Conservation (phyloP, 164 flowering plant species). For the Sedum album region DNA sequence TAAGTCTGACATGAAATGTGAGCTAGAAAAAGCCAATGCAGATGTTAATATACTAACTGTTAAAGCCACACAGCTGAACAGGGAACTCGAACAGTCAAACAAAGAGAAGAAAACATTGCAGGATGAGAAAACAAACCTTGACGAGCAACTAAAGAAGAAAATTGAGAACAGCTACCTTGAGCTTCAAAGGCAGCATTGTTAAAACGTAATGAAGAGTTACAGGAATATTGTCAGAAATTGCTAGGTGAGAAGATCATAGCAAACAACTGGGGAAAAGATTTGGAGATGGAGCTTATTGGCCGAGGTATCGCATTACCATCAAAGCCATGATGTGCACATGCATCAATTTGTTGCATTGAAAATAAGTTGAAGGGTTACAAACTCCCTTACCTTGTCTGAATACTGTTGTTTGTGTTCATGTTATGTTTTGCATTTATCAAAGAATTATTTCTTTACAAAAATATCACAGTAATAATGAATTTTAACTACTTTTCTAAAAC, state of each 20-base stretch:
- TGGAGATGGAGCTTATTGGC: not conserved
- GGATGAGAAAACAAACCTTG: not conserved
- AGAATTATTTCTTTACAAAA: too few species aligned
- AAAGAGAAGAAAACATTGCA: not conserved
- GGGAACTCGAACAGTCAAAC: not conserved
- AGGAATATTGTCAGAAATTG: constrained; percentile 8
- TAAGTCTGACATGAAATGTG: too few species aligned
- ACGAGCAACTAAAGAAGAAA: not conserved
- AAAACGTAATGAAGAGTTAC: not conserved
- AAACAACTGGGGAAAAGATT: not conserved
- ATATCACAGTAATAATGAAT: too few species aligned
- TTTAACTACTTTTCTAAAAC: too few species aligned
- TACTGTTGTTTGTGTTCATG: too few species aligned
- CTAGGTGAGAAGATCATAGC: not conserved
- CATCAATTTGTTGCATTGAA: too few species aligned
- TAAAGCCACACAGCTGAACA: not conserved
- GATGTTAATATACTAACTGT: not conserved
- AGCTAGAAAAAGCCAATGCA: not conserved
- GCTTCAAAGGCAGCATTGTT: not conserved
- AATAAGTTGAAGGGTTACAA: too few species aligned
- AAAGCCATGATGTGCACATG: not conserved
- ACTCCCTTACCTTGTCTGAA: too few species aligned
- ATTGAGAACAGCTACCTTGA: not conserved
- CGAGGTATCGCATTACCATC: not conserved
- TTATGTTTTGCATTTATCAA: too few species aligned